Conservation (phyloP, 1,139 yeast genomes). For the Wickerhamomyces sp. region DNA sequence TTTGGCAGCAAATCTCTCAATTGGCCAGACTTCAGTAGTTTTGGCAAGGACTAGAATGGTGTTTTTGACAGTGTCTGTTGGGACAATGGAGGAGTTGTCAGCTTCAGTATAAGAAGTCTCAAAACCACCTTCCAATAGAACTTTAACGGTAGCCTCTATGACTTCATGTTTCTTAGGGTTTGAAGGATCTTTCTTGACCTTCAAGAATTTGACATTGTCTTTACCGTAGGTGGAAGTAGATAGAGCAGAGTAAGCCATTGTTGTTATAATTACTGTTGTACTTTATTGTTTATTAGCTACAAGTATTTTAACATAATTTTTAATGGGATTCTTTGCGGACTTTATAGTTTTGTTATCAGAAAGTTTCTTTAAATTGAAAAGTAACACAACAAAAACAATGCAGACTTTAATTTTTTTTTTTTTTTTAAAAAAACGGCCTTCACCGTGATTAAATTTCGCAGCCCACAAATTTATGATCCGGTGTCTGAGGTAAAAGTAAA, state of each 20-base stretch:
- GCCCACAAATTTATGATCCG: background rate
- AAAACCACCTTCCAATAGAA: slow-evolving; percentile 71
- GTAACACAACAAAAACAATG: background rate
- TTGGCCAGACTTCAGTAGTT: slow-evolving; percentile 79
- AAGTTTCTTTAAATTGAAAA: no score
- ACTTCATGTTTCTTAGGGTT: slow-evolving; percentile 74
- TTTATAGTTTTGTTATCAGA: background rate
- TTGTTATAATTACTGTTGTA: slow-evolving; percentile 4
- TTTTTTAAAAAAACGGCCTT: background rate
- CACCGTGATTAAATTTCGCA: background rate
- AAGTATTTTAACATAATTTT: no score
- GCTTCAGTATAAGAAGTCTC: slow-evolving; percentile 81
- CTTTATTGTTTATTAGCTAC: background rate
- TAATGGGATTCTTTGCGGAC: background rate
- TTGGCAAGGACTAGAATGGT: slow-evolving; percentile 81
- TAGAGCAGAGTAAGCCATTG: slow-evolving; percentile 28
- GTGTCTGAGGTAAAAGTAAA: no score
- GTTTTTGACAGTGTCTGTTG: slow-evolving; percentile 92
- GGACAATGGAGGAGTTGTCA: slow-evolving; percentile 83
- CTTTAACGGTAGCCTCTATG: slow-evolving; percentile 77
- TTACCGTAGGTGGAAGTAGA: slow-evolving; percentile 72
- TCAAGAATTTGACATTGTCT: slow-evolving; percentile 85
- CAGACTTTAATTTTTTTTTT: no score
- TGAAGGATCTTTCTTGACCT: slow-evolving; percentile 71
- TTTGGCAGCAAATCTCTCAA: slow-evolving; percentile 84